Evolutionary conservation across 768 basidiomycete species (phyloP).

Genomic region (Suillus alpinus): DNA sequence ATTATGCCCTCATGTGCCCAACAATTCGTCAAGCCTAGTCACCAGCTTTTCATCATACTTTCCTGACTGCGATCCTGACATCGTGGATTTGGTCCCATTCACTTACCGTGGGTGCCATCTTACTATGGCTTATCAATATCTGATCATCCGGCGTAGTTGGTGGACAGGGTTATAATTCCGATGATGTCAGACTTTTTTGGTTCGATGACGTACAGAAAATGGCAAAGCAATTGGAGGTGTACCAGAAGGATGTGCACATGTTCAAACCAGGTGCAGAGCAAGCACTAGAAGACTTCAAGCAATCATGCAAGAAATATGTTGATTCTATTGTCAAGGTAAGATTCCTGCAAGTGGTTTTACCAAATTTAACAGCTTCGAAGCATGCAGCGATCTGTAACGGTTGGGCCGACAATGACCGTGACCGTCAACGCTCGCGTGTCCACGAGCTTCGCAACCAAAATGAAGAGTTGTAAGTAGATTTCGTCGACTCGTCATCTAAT

Average conservation of each 20-base stretch:
- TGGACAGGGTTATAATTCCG: slow-evolving; percentile 22
- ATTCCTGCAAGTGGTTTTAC: neutral
- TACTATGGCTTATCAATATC: neutral
- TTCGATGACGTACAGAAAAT: slow-evolving; percentile 27
- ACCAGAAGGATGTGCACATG: slow-evolving; percentile 18
- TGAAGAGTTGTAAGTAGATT: neutral
- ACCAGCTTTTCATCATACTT: slow-evolving; percentile 14
- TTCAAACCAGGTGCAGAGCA: slow-evolving; percentile 23
- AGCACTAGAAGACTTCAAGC: slow-evolving; percentile 23
- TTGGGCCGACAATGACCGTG: neutral
- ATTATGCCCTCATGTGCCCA: slow-evolving; percentile 7
- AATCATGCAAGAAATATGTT: slow-evolving; percentile 14
- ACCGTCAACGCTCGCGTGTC: neutral
- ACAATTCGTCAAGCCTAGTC: slow-evolving; percentile 15
- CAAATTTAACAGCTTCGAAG: neutral
- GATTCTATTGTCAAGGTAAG: neutral
- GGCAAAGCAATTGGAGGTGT: slow-evolving; percentile 10
- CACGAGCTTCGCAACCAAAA: neutral
- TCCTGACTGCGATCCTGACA: slow-evolving; percentile 20
- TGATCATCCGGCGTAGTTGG: slow-evolving; percentile 20
- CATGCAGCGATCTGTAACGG: neutral
- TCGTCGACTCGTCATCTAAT: neutral
- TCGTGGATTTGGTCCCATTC: slow-evolving; percentile 31
- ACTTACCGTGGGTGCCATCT: slow-evolving; percentile 26
- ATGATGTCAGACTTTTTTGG: slow-evolving; percentile 31